Evolutionary conservation across 106 monocot species (phyloP).

Genomic region (Cymbidium sinense): DNA sequence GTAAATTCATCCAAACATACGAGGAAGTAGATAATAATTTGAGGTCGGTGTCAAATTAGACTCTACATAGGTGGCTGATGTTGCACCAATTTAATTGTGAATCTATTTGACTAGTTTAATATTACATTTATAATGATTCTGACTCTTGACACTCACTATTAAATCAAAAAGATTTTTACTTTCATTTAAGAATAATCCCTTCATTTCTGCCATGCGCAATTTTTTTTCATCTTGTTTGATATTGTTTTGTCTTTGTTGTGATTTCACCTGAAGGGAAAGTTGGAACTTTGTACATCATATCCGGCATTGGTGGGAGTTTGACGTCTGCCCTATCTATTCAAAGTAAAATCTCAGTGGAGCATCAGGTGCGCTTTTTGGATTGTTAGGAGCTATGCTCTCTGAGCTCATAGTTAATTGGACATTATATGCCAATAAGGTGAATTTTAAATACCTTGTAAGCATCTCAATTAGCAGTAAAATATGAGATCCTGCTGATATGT

Average conservation of each 20-base stretch:
- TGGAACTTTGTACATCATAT: conserved; percentile 61
- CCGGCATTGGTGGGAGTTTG: conserved; percentile 84
- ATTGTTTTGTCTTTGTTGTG: not conserved
- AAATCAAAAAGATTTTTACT: not conserved
- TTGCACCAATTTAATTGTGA: not conserved
- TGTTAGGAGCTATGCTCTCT: conserved; percentile 91
- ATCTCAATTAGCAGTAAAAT: not conserved
- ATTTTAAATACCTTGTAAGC: not conserved
- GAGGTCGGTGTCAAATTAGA: too few relatives aligned
- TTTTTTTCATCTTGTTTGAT: not conserved
- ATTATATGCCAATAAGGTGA: conserved; percentile 84
- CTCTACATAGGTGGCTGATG: not conserved
- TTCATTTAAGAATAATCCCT: not conserved
- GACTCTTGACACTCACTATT: not conserved
- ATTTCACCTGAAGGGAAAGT: conserved; percentile 48
- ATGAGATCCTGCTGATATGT: conserved; percentile 8
- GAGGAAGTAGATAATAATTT: too few relatives aligned
- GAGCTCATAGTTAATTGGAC: conserved; percentile 95
- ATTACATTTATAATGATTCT: not conserved
- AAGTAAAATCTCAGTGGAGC: conserved; percentile 76
- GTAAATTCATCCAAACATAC: too few relatives aligned
- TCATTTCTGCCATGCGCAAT: not conserved
- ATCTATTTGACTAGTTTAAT: not conserved
- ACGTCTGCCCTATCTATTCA: conserved; percentile 65
- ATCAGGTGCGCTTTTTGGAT: conserved; percentile 86